phyloP scores from a whole-genome alignment of 345 rosid genomes.

The Salix arbutifolia region DNA sequence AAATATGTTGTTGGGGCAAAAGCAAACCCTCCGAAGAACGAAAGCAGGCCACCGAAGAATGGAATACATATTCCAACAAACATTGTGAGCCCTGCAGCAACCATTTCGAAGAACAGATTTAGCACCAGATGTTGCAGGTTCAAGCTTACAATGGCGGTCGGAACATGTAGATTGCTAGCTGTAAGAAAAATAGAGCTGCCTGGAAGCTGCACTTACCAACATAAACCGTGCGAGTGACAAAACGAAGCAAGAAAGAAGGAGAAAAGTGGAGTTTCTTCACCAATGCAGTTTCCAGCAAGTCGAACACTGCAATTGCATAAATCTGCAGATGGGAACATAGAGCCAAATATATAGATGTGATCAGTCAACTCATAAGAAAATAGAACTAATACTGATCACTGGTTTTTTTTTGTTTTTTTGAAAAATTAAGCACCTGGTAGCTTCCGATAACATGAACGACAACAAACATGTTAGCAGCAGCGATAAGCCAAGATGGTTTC shows the following conservation, averaged over 20 bases:
- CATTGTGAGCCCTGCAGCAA: slow-evolving; percentile 64
- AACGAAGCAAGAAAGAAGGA: slow-evolving; percentile 53
- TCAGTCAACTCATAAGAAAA: not conserved
- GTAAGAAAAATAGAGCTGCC: not conserved
- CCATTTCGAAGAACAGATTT: not conserved
- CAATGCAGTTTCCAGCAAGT: slow-evolving; percentile 68
- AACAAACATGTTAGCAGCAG: slow-evolving; percentile 67
- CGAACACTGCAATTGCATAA: slow-evolving; percentile 79
- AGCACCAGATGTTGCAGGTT: not conserved
- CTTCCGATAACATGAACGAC: slow-evolving; percentile 81
- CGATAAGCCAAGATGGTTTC: slow-evolving; percentile 69
- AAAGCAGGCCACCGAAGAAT: slow-evolving; percentile 73
- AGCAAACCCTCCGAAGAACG: slow-evolving; percentile 87
- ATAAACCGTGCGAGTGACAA: slow-evolving; percentile 52
- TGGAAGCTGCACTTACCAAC: slow-evolving; percentile 50
- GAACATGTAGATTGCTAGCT: not conserved
- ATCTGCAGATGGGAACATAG: slow-evolving; percentile 21
- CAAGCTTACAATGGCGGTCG: not conserved
- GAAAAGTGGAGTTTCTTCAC: slow-evolving; percentile 47
- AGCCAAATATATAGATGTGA: not conserved
- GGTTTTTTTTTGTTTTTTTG: too few relatives aligned
- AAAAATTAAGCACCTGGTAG: slow-evolving; percentile 50
- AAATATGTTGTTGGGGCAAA: slow-evolving; percentile 78
- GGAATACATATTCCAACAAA: slow-evolving; percentile 56
- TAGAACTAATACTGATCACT: not conserved